phyloP scores from a whole-genome alignment of 495 filamentous ascomycete genomes.

The Letharia lupina region DNA sequence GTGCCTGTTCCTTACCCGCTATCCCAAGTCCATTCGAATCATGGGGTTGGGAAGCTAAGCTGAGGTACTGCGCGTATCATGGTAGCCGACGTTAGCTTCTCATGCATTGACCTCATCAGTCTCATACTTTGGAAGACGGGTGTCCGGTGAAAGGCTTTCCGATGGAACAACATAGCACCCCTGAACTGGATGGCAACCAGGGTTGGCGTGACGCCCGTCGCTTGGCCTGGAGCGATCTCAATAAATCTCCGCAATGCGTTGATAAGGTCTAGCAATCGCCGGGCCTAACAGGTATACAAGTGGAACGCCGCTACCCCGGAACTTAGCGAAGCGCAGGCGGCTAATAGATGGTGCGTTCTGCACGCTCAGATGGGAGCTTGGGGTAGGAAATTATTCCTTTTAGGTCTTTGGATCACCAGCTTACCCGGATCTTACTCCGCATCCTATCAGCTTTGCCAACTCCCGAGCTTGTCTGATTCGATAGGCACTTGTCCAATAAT shows the following conservation, averaged over 20 bases:
- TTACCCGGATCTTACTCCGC: slow-evolving; percentile 10
- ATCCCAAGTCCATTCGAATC: slow-evolving; percentile 5
- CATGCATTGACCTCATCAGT: slow-evolving; percentile 14
- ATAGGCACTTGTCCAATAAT: slow-evolving; percentile 20
- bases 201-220: not conserved
- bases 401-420: slow-evolving; percentile 7
- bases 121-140: not conserved
- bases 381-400: not conserved
- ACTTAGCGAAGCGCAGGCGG: slow-evolving; percentile 18
- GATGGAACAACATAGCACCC: not conserved
- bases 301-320: slow-evolving; percentile 13
- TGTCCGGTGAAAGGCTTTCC: not conserved
- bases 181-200: not conserved
- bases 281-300: not conserved
- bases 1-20: slow-evolving; percentile 4
- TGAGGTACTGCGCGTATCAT: slow-evolving; percentile 1
- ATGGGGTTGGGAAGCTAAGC: slow-evolving; percentile 5
- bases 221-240: not conserved
- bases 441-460: slow-evolving; percentile 20
- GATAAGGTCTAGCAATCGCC: slow-evolving; percentile 9
- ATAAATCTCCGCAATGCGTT: slow-evolving; percentile 2
- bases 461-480: slow-evolving; percentile 23
- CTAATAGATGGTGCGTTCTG: slow-evolving; percentile 19
- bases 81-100: slow-evolving; percentile 12
- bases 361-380: slow-evolving; percentile 12